Percentiles rank a stretch among this genome's conserved stretches.
These are phyloP conservation scores for Trametes cinnabarina DNA, from an alignment of 768 basidiomycete species.

Conservation along the genomic window DNA sequence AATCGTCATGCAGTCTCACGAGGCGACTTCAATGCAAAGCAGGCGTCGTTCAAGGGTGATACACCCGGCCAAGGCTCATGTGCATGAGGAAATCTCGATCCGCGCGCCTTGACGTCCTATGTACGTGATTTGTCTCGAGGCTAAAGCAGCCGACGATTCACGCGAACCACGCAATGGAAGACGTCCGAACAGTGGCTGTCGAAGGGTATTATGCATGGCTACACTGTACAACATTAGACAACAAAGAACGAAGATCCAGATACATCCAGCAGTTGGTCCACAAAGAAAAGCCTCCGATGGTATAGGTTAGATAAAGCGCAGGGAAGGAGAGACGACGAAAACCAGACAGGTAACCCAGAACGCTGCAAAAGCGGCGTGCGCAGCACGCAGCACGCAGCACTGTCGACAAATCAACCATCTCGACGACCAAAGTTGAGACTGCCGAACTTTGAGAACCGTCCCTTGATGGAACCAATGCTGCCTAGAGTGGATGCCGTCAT, in stretches of 20 bases:
- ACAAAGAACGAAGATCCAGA: constrained; percentile 19
- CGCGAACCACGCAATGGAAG: background rate
- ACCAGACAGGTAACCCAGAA: background rate
- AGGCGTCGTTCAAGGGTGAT: background rate
- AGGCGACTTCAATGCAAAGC: background rate
- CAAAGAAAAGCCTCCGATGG: constrained; percentile 7
- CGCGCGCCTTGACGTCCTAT: background rate
- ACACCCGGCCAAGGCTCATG: too few species aligned
- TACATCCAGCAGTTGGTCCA: constrained; percentile 20
- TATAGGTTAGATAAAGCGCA: constrained; percentile 6
- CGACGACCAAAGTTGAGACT: constrained; percentile 65
- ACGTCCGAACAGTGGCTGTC: constrained; percentile 10
- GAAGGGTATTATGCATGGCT: constrained; percentile 12
- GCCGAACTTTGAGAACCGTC: constrained; percentile 73
- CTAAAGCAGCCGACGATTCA: background rate
- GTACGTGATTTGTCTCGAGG: too few species aligned
- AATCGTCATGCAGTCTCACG: too few species aligned
- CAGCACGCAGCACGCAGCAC: background rate
- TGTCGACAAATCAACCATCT: constrained; percentile 19
- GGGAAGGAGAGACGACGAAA: background rate
- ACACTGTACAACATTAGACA: constrained; percentile 24
- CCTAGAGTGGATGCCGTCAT: constrained; percentile 63
- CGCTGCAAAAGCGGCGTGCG: background rate
- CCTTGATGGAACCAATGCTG: constrained; percentile 66
- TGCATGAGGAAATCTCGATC: background rate